Evolutionary conservation across 2,329 filamentous ascomycete genomes (phyloP).

Genomic region (Penicillium verrucosum): DNA sequence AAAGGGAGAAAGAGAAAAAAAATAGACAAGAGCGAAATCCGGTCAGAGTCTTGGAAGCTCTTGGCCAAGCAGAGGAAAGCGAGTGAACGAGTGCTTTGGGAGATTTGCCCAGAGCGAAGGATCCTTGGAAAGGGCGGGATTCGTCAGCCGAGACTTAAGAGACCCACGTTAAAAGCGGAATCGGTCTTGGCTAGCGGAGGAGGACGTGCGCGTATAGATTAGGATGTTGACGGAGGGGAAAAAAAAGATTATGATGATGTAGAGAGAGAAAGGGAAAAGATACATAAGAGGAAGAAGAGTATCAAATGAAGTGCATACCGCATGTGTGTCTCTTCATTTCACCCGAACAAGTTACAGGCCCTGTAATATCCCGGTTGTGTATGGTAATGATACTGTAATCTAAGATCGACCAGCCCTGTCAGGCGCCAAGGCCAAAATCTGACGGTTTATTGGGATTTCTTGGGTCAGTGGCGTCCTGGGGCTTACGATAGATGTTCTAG

Average conservation of each 20-base stretch:
- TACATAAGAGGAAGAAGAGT: no score
- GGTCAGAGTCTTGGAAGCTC: constrained; percentile 17
- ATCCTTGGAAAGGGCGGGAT: constrained; percentile 22
- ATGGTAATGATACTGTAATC: neutral
- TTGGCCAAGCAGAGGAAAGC: constrained; percentile 17
- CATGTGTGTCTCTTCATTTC: neutral
- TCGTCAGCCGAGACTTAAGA: constrained; percentile 26
- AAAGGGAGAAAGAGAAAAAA: constrained; percentile 5
- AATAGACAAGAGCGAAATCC: constrained; percentile 5
- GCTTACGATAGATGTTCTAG: neutral
- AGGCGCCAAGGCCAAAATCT: constrained; percentile 10
- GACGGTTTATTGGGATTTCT: neutral
- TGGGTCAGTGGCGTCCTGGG: constrained; percentile 3
- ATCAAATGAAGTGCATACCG: neutral
- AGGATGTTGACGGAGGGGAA: neutral
- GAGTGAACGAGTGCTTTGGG: constrained; percentile 11
- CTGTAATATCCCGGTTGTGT: constrained; percentile 3
- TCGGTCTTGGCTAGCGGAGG: constrained; percentile 23
- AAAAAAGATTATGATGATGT: neutral
- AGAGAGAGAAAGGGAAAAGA: neutral
- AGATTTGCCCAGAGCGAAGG: constrained; percentile 20
- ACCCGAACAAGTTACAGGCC: neutral
- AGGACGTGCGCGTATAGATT: neutral
- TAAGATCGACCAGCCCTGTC: constrained; percentile 15
- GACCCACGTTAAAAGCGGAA: constrained; percentile 25